These are phyloP conservation scores for Angomonas ambiguus DNA, from an alignment of 208 protist genomes.

Conservation along the genomic window DNA sequence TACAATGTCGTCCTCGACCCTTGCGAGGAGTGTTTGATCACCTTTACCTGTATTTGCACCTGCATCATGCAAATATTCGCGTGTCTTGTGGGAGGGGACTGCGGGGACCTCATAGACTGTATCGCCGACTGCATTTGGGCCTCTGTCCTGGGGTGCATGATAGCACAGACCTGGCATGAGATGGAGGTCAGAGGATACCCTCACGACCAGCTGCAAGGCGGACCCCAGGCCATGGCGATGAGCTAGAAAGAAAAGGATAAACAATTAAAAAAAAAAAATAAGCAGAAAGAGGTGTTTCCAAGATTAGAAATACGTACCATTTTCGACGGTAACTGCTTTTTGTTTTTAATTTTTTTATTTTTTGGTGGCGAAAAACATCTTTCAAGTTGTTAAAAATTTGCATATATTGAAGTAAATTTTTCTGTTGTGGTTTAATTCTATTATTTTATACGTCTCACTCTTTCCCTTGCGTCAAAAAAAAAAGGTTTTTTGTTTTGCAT, in stretches of 20 bases:
- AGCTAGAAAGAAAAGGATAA: neutral
- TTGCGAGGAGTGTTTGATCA: neutral
- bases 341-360: neutral
- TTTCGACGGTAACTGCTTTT: neutral
- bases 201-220: neutral
- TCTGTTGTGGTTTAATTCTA: no score
- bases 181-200: neutral
- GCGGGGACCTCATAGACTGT: neutral
- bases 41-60: neutral
- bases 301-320: neutral
- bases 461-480: no score
- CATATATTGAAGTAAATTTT: no score
- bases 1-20: neutral
- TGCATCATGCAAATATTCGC: neutral
- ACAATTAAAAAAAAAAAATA: neutral
- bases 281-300: constrained; percentile 5
- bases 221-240: neutral
- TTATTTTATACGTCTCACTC: no score
- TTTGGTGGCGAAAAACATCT: constrained; percentile 9
- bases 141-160: neutral
- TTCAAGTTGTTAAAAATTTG: no score
- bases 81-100: neutral
- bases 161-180: neutral
- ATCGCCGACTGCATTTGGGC: neutral
- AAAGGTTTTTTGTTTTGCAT: no score